Conservation (phyloP, 208 protist genomes). For the Leishmania aethiopica region DNA sequence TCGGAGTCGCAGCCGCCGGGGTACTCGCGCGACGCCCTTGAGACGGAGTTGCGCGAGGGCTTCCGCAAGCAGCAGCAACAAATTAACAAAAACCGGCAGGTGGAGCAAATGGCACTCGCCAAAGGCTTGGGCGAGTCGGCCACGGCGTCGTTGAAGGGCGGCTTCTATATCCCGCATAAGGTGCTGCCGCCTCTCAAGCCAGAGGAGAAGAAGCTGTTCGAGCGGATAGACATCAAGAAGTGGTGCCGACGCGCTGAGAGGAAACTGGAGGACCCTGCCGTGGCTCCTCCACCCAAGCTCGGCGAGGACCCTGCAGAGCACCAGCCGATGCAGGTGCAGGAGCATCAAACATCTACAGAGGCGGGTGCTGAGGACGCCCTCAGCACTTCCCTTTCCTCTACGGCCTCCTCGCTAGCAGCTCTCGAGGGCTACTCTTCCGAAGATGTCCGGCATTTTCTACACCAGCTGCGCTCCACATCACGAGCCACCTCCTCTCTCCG, state of each 20-base stretch:
- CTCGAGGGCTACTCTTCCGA: slow-evolving; percentile 15
- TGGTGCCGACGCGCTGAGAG: slow-evolving; percentile 9
- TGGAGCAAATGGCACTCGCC: slow-evolving; percentile 68
- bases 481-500: slow-evolving; percentile 16
- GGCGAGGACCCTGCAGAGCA: background rate
- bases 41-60: slow-evolving; percentile 54
- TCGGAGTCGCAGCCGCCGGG: background rate
- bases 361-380: background rate
- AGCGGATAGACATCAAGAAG: slow-evolving; percentile 34
- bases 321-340: background rate
- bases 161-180: slow-evolving; percentile 64
- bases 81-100: slow-evolving; percentile 36
- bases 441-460: slow-evolving; percentile 9
- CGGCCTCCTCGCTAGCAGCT: background rate
- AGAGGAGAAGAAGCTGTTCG: slow-evolving; percentile 42
- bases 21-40: slow-evolving; percentile 25
- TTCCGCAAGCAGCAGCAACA: slow-evolving; percentile 62
- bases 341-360: background rate
- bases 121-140: slow-evolving; percentile 70
- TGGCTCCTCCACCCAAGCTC: background rate
- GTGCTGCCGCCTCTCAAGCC: slow-evolving; percentile 47
- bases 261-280: background rate
- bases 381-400: background rate
- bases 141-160: slow-evolving; percentile 49
- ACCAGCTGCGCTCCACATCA: slow-evolving; percentile 17